phyloP scores from a whole-genome alignment of 2,329 filamentous ascomycete species.

The Sarocladium strictum region DNA sequence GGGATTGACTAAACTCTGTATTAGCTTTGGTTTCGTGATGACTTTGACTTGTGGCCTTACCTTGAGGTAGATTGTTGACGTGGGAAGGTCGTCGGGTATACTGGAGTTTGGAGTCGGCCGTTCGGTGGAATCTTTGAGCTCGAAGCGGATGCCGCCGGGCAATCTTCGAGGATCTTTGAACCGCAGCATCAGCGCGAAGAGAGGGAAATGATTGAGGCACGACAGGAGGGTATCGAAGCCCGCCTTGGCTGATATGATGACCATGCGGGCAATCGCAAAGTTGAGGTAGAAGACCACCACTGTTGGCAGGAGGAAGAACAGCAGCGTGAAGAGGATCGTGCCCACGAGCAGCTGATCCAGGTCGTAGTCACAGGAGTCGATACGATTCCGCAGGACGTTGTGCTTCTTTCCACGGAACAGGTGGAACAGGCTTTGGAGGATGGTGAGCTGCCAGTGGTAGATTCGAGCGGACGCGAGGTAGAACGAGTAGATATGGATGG shows the following conservation, averaged over 20 bases:
- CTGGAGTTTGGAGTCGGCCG: conserved; percentile 29
- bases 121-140: conserved; percentile 69
- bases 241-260: conserved; percentile 90
- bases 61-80: conserved; percentile 82
- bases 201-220: conserved; percentile 92
- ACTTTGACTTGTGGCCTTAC: conserved; percentile 36
- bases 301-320: conserved; percentile 92
- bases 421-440: conserved; percentile 96
- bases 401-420: conserved; percentile 97
- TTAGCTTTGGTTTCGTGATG: neutral
- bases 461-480: conserved; percentile 96
- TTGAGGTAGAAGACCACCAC: conserved; percentile 96
- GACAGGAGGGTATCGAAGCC: conserved; percentile 86
- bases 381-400: conserved; percentile 92
- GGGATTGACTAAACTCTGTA: conserved; percentile 67
- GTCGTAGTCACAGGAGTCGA: conserved; percentile 98
- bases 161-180: conserved; percentile 88
- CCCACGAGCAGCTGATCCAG: conserved; percentile 93
- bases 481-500: conserved; percentile 95
- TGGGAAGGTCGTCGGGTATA: conserved; percentile 47
- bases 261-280: conserved; percentile 90
- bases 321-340: conserved; percentile 90
- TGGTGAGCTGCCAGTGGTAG: conserved; percentile 97
- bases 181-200: conserved; percentile 94
- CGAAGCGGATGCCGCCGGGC: conserved; percentile 78